Evolutionary conservation across 2,329 filamentous ascomycete genomes (phyloP).

Genomic region (Colletotrichum cordylinicola): DNA sequence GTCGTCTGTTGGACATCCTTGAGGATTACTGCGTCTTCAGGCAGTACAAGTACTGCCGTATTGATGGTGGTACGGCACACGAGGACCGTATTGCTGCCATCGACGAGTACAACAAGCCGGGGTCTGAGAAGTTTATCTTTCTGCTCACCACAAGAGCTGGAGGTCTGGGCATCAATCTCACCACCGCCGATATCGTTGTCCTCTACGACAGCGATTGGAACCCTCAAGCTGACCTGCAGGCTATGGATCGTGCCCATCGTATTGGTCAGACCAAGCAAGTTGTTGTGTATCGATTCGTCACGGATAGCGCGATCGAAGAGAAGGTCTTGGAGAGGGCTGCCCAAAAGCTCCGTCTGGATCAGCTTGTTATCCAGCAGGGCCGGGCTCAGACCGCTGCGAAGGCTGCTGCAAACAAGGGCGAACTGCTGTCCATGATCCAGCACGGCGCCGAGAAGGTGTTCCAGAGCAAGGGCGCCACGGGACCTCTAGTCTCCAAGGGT

Average conservation of each 20-base stretch:
- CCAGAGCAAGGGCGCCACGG: slow-evolving; percentile 71
- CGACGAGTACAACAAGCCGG: slow-evolving; percentile 97
- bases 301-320: slow-evolving; percentile 97
- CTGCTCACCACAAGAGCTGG: slow-evolving; percentile 93
- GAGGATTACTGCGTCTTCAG: slow-evolving; percentile 98
- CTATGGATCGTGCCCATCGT: slow-evolving; percentile 98
- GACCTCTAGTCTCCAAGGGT: slow-evolving; percentile 62
- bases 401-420: slow-evolving; percentile 92
- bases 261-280: slow-evolving; percentile 99
- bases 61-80: slow-evolving; percentile 94
- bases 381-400: slow-evolving; percentile 90
- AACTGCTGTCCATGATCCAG: slow-evolving; percentile 97
- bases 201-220: slow-evolving; percentile 99
- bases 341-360: slow-evolving; percentile 94
- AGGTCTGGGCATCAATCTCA: slow-evolving; percentile 96
- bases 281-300: slow-evolving; percentile 94
- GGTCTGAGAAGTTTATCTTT: slow-evolving; percentile 96
- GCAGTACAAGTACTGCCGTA: slow-evolving; percentile 94
- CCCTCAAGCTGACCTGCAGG: slow-evolving; percentile 95
- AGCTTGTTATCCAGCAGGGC: slow-evolving; percentile 97
- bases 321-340: slow-evolving; percentile 97
- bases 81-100: slow-evolving; percentile 98
- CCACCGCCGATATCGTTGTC: slow-evolving; percentile 92
- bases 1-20: slow-evolving; percentile 91
- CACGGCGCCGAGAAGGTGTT: slow-evolving; percentile 98